phyloP scores from a whole-genome alignment of 2,329 filamentous ascomycete species.

The Monosporascus cannonballus region DNA sequence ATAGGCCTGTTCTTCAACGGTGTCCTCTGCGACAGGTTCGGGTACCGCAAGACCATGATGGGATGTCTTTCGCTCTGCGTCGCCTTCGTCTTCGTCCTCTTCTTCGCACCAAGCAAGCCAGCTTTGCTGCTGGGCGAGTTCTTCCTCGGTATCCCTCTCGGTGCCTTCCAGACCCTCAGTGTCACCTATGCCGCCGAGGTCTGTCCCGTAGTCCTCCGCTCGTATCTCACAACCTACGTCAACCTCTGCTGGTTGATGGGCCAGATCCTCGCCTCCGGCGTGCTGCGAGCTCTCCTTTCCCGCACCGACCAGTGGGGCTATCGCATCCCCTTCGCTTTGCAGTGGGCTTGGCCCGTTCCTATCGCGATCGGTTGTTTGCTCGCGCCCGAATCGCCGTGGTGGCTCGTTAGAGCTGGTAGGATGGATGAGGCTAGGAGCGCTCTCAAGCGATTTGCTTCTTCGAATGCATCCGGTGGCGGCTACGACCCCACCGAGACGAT shows the following conservation, averaged over 20 bases:
- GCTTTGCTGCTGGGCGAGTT: slow-evolving; percentile 28
- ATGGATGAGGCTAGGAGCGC: slow-evolving; percentile 23
- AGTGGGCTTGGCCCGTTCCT: slow-evolving; percentile 34
- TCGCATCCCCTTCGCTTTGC: slow-evolving; percentile 31
- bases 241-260: slow-evolving; percentile 39
- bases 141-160: slow-evolving; percentile 30
- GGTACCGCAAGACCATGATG: slow-evolving; percentile 30
- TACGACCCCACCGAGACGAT: slow-evolving; percentile 27
- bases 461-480: slow-evolving; percentile 4
- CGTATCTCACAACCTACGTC: slow-evolving; percentile 29
- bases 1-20: slow-evolving; percentile 35
- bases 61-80: slow-evolving; percentile 25
- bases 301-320: slow-evolving; percentile 29
- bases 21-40: slow-evolving; percentile 28
- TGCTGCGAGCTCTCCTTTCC: slow-evolving; percentile 27
- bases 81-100: slow-evolving; percentile 30
- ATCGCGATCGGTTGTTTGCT: slow-evolving; percentile 26
- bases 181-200: slow-evolving; percentile 33
- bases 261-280: slow-evolving; percentile 30
- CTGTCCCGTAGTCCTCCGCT: slow-evolving; percentile 29
- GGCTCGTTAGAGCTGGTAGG: slow-evolving; percentile 25
- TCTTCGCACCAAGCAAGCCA: slow-evolving; percentile 26
- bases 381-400: slow-evolving; percentile 18
- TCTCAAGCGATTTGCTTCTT: slow-evolving; percentile 19
- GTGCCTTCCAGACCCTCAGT: slow-evolving; percentile 28